phyloP scores from a whole-genome alignment of 768 basidiomycete species.

The Russula abietina region DNA sequence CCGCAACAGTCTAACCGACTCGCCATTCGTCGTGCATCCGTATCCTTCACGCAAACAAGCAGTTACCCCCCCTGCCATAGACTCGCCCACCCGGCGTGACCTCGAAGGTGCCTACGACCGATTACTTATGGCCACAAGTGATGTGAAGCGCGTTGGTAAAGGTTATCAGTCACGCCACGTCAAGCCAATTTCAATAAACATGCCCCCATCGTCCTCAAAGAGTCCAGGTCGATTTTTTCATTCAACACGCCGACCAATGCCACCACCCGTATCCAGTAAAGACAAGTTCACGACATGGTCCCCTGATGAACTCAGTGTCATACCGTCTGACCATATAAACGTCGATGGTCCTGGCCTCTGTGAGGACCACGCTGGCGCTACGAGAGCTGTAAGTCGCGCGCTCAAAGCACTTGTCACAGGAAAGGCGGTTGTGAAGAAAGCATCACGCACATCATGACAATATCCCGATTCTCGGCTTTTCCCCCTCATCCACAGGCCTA shows the following conservation, averaged over 20 bases:
- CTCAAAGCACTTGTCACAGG: slow-evolving; percentile 72
- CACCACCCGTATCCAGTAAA: slow-evolving; percentile 66
- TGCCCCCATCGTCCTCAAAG: slow-evolving; percentile 26
- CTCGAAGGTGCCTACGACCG: slow-evolving; percentile 76
- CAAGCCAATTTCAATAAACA: slow-evolving; percentile 35
- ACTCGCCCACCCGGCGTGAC: slow-evolving; percentile 53
- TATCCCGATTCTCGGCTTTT: too few relatives aligned
- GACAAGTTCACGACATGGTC: slow-evolving; percentile 34
- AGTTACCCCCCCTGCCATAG: slow-evolving; percentile 34
- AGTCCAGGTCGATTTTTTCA: slow-evolving; percentile 37
- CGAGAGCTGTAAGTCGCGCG: slow-evolving; percentile 59
- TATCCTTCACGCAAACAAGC: slow-evolving; percentile 47
- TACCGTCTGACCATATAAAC: slow-evolving; percentile 24
- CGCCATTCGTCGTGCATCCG: slow-evolving; percentile 58
- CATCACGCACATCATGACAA: slow-evolving; percentile 32
- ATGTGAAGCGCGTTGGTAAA: slow-evolving; percentile 72
- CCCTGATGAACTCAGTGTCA: slow-evolving; percentile 62
- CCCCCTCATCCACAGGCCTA: neutral
- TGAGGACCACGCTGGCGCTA: slow-evolving; percentile 37
- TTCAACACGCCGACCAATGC: slow-evolving; percentile 49
- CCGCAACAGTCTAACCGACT: slow-evolving; percentile 53
- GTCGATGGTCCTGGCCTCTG: neutral
- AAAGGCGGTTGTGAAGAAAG: slow-evolving; percentile 47
- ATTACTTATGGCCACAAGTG: slow-evolving; percentile 75
- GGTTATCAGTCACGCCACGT: slow-evolving; percentile 72